phyloP scores from a whole-genome alignment of 176 grass and related monocot genomes.

The Ananas comosus region DNA sequence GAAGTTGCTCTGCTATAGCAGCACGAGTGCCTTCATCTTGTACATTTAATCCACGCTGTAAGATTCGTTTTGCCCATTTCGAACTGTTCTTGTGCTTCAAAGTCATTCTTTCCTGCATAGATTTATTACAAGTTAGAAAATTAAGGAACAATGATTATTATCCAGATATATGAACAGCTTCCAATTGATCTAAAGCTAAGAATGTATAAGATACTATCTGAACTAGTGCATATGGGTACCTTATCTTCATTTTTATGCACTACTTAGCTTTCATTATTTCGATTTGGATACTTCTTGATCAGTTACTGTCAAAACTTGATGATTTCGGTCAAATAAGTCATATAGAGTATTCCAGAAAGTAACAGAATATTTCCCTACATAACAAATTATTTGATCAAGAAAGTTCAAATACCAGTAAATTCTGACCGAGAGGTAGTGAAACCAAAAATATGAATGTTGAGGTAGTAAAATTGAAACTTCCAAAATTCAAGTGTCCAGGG shows the following conservation, averaged over 20 bases:
- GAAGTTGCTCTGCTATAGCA: constrained; percentile 72
- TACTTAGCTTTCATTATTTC: too few relatives aligned
- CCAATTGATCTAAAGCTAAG: too few relatives aligned
- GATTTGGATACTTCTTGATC: too few relatives aligned
- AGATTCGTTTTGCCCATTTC: constrained; percentile 74
- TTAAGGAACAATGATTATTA: neutral
- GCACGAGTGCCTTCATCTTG: constrained; percentile 90
- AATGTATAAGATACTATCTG: too few relatives aligned
- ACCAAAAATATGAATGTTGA: neutral
- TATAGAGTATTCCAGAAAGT: too few relatives aligned
- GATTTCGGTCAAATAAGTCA: too few relatives aligned
- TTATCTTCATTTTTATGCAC: too few relatives aligned
- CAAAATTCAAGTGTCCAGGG: too few relatives aligned
- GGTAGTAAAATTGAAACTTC: neutral
- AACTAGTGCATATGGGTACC: too few relatives aligned
- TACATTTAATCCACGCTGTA: constrained; percentile 61
- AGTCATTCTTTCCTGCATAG: constrained; percentile 72
- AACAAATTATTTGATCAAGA: neutral
- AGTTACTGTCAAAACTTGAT: too few relatives aligned
- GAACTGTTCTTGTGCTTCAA: constrained; percentile 91
- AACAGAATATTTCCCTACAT: too few relatives aligned
- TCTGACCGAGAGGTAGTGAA: neutral
- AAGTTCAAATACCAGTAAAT: neutral
- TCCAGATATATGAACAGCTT: too few relatives aligned
- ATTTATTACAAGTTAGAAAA: constrained; percentile 12